Conservation (phyloP, 1,284 basidiomycete species). For the Marasmius fiardii region DNA sequence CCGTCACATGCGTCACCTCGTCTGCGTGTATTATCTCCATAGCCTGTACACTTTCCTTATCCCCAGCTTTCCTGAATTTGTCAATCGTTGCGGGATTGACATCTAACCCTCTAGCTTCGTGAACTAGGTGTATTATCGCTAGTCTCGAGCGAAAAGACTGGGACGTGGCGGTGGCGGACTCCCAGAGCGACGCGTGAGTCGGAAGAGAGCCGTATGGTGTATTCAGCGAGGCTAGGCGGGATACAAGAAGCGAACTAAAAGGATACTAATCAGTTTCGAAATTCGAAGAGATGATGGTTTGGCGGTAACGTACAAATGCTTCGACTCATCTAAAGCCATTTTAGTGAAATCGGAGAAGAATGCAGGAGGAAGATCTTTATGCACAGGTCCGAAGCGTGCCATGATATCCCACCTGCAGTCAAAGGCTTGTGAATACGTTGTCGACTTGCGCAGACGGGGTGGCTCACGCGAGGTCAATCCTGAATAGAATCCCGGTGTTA, state of each 20-base stretch:
- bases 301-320: conserved; percentile 51
- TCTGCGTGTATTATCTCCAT: conserved; percentile 81
- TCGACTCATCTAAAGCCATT: conserved; percentile 85
- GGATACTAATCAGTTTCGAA: neutral
- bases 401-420: conserved; percentile 76
- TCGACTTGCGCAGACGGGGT: conserved; percentile 1
- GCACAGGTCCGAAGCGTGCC: conserved; percentile 66
- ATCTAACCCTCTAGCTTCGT: conserved; percentile 86
- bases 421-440: neutral
- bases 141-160: conserved; percentile 73
- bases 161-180: conserved; percentile 74
- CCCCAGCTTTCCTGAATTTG: conserved; percentile 69
- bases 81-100: conserved; percentile 85
- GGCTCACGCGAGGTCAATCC: conserved; percentile 73
- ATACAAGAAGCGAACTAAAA: conserved; percentile 48
- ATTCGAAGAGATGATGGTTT: neutral
- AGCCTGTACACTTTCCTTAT: conserved; percentile 65
- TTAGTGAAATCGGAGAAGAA: conserved; percentile 81
- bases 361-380: conserved; percentile 62
- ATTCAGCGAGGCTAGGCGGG: conserved; percentile 56
- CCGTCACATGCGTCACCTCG: conserved; percentile 83
- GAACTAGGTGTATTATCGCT: conserved; percentile 87
- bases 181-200: conserved; percentile 80
- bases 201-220: conserved; percentile 77
- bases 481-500: conserved; percentile 21